Evolutionary conservation across 495 filamentous ascomycete species (phyloP), one percentile per base, ranked within the genome.

Genomic region (Amorphotheca resinae): DNA sequence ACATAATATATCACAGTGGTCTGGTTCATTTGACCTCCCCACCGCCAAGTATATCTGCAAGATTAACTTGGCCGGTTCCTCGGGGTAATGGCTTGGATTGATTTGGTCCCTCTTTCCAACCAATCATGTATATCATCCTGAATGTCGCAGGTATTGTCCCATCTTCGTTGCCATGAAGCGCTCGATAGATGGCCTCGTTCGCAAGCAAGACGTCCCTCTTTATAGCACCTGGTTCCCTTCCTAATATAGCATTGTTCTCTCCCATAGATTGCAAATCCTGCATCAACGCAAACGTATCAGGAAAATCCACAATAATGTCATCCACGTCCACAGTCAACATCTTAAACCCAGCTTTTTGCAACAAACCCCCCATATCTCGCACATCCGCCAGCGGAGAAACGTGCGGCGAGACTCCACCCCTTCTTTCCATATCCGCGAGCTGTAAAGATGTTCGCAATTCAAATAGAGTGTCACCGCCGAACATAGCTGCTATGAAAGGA

Each of bases 261-360:
- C 87, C 88, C 87, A 96, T 96, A 7, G 82, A 77, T 61, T 95
- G 87, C 45, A 99, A 59, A 61, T 99, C 93, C 55, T 72, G 62
- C 87, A 96, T 94, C 44, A 99, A 67, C 17, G 84, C 78, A 64
- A 94, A 94, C 0, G 74, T 80, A 64, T 88, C 75, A n/a, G 93
- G 93, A 57, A 84, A 99, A 57, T 93, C 87, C 9, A 99, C 84
- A 23, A 95, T 72, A 36, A 99, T 87, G 59, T 99, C 93, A 62
- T 96, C 93, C 16, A 96, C 83, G 54, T 99, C 93, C 0, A 99
- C 85, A 9, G 93, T 99, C 46, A 95, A 66, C 73, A 99, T 79
- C 65, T 84, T 87, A 64, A 96, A 96, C 22, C 91, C 87, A 0
- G 89, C 87, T 45, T 76, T 76, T 50, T 80, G 80, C 48, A 99